Base-by-base conservation (phyloP, 805 yeast species). In the Wickerhamiella sergipiensis region DNA sequence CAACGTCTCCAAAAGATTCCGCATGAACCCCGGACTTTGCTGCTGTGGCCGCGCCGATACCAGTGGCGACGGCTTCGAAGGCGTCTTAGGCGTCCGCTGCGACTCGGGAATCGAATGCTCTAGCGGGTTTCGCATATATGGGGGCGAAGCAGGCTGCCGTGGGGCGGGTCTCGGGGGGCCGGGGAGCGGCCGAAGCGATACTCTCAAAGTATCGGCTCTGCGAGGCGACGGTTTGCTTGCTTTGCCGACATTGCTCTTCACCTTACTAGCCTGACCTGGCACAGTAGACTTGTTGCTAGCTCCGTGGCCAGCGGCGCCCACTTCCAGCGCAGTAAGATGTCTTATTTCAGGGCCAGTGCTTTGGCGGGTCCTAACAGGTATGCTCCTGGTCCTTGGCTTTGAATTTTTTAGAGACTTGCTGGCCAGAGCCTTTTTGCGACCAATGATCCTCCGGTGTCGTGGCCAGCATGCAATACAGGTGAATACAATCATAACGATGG, bases 181-280 rank as follows among this genome's bases (percentile, higher is more conserved):
- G 10, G 53, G 53, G 2, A 51, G 46, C 18, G 53, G 53, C 19
- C 53, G 51, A 36, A 19, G 29, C 3, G 53, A 17, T 17, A 49
- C 36, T 19, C 22, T 22, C 9, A 23, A 22, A 6, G 23, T 19
- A 2, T 21, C 17, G 17, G 26, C 26, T 24, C 26, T 8, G 5
- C 26, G 26, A 24, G 26, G 8, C 8, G 26, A 24, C 5, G 8
- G 26, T 8, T 24, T 24, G 26, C 26, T 24, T 24, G 26, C 8
- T 6, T 6, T 24, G 8, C 26, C 26, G 8, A 24, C 5, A 24
- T 5, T 24, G n/a, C n/a, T n/a, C n/a, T n/a, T n/a, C n/a, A n/a
- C n/a, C n/a, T n/a, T 24, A 8, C 26, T 24, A 8, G 26, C 8
- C 26, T 24, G 7, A 17, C 9, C 40, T 5, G 40, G 19, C 40